These are phyloP conservation scores for Fusarium buharicum DNA, from an alignment of 2,329 filamentous ascomycete genomes.

Conservation along the genomic window DNA sequence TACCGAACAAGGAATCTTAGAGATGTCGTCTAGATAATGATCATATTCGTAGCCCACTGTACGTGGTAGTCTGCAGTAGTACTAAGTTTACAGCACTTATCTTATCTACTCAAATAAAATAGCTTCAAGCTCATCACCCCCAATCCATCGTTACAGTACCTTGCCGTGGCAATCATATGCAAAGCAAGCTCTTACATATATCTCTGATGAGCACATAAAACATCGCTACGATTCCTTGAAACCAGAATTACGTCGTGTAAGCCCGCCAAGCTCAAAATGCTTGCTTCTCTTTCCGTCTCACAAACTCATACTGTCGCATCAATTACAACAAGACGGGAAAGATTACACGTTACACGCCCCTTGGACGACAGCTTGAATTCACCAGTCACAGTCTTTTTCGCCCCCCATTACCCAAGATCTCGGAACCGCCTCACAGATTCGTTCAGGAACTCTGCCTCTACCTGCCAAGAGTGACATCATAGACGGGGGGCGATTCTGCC, in stretches of 20 bases:
- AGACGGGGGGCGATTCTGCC: constrained; percentile 10
- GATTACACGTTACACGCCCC: constrained; percentile 9
- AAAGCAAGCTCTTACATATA: constrained; percentile 1
- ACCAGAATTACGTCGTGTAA: constrained; percentile 26
- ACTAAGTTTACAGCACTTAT: too few species aligned
- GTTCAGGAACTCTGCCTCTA: neutral
- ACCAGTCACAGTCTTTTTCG: constrained; percentile 1
- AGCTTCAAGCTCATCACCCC: too few species aligned
- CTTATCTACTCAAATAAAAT: neutral
- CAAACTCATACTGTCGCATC: constrained; percentile 17
- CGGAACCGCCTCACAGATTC: constrained; percentile 30
- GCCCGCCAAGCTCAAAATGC: constrained; percentile 4
- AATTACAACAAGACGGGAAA: neutral
- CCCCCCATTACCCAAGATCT: constrained; percentile 29
- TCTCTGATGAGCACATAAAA: neutral
- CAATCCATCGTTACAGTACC: neutral
- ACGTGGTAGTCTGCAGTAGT: too few species aligned
- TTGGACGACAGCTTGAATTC: neutral
- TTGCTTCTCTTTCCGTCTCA: neutral
- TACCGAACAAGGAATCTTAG: neutral
- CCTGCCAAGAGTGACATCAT: constrained; percentile 30
- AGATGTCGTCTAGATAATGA: neutral
- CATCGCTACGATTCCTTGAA: neutral
- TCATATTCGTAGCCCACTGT: too few species aligned
- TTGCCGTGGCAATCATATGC: constrained; percentile 12